phyloP scores from a whole-genome alignment of 1,139 yeast genomes.

The Ogataea hybrid region DNA sequence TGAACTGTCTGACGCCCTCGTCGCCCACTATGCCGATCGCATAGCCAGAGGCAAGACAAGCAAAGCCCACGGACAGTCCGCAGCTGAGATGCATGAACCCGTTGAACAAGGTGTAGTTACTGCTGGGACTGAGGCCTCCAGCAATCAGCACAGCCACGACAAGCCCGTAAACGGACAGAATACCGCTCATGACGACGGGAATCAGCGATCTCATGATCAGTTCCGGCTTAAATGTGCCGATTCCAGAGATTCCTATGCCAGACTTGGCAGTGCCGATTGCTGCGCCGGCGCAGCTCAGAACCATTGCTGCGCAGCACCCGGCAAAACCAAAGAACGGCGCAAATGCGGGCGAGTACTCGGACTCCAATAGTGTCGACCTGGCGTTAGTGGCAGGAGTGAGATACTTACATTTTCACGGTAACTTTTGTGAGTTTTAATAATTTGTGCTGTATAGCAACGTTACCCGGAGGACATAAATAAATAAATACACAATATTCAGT shows the following conservation, averaged over 20 bases:
- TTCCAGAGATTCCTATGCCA: constrained; percentile 95
- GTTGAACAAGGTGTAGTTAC: constrained; percentile 80
- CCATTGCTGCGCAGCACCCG: constrained; percentile 91
- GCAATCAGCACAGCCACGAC: constrained; percentile 96
- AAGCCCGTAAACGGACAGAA: constrained; percentile 90
- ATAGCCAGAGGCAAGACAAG: constrained; percentile 96
- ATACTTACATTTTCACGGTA: constrained; percentile 12
- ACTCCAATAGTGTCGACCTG: constrained; percentile 34
- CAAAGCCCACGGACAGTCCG: constrained; percentile 92
- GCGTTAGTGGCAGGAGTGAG: constrained; percentile 5
- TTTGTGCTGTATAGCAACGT: constrained; percentile 4
- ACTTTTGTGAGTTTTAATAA: not conserved
- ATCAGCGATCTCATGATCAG: constrained; percentile 80
- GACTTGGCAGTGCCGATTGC: constrained; percentile 98
- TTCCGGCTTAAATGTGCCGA: constrained; percentile 83
- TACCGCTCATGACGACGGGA: constrained; percentile 99
- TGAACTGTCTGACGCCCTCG: constrained; percentile 95
- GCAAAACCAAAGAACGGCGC: constrained; percentile 97
- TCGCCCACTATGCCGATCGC: constrained; percentile 99
- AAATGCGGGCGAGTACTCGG: constrained; percentile 76
- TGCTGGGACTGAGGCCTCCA: constrained; percentile 78
- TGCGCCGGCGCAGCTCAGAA: constrained; percentile 90
- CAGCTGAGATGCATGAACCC: constrained; percentile 98
- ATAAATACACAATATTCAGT: not conserved
- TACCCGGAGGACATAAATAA: constrained; percentile 3